Evolutionary conservation across 176 grass and related monocot species (phyloP).

Genomic region (Oryza glumipatula): DNA sequence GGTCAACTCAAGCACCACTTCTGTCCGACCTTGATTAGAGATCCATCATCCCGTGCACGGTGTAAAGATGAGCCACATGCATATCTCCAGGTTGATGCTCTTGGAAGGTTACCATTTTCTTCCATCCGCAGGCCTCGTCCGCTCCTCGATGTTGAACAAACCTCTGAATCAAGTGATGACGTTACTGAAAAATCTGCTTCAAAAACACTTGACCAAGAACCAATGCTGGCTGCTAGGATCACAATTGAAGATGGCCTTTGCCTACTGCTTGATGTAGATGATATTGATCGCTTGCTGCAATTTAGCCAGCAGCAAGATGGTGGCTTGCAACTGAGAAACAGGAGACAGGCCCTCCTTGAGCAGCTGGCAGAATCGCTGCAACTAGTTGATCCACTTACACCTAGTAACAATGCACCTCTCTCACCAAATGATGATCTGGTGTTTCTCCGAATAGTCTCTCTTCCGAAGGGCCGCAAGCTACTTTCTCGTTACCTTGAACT

Average conservation of each 20-base stretch:
- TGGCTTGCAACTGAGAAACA: slow-evolving; percentile 65
- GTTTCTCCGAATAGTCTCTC: slow-evolving; percentile 74
- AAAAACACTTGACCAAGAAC: slow-evolving; percentile 81
- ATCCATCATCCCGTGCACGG: slow-evolving; percentile 50
- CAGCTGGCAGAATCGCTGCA: slow-evolving; percentile 75
- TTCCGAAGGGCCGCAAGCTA: slow-evolving; percentile 81
- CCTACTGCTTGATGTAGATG: slow-evolving; percentile 82
- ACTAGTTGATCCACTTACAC: slow-evolving; percentile 71
- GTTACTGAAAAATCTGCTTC: slow-evolving; percentile 53
- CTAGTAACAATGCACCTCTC: slow-evolving; percentile 47
- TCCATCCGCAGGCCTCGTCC: slow-evolving; percentile 82
- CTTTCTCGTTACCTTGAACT: slow-evolving; percentile 64
- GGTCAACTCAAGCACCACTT: slow-evolving; percentile 75
- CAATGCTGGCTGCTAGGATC: slow-evolving; percentile 85
- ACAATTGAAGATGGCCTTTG: slow-evolving; percentile 79
- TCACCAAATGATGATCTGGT: slow-evolving; percentile 71
- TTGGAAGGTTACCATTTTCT: slow-evolving; percentile 85
- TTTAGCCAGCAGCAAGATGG: slow-evolving; percentile 77
- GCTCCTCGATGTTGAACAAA: slow-evolving; percentile 78
- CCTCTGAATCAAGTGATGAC: slow-evolving; percentile 42
- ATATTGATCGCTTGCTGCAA: slow-evolving; percentile 72
- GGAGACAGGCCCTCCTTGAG: slow-evolving; percentile 68
- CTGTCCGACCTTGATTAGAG: slow-evolving; percentile 68
- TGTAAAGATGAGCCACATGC: slow-evolving; percentile 80
- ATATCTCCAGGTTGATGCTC: slow-evolving; percentile 86